These are phyloP conservation scores for Aureobasidium leucospermi DNA, from an alignment of 2,329 filamentous ascomycete genomes.

Conservation along the genomic window DNA sequence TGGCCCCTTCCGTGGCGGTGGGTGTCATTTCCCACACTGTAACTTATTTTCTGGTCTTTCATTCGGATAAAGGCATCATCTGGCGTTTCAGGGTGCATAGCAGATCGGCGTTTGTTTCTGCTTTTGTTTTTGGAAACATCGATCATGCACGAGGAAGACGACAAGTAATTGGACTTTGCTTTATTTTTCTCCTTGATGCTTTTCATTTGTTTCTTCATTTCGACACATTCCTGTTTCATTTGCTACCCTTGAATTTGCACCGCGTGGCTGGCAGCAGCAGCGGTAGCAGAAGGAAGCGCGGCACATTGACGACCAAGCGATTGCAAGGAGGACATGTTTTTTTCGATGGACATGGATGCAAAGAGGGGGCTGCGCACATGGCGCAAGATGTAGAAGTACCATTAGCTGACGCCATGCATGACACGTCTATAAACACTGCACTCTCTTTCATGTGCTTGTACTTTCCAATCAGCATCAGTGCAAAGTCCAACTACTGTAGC, in stretches of 20 bases:
- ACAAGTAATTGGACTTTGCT: conserved; percentile 2
- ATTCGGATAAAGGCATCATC: conserved; percentile 5
- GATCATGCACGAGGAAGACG: background rate
- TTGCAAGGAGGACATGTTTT: background rate
- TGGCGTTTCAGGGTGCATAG: conserved; percentile 12
- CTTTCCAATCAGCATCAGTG: background rate
- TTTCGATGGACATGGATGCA: background rate
- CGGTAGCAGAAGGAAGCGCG: background rate
- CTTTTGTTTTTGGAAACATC: conserved; percentile 12
- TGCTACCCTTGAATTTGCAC: background rate
- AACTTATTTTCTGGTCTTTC: background rate
- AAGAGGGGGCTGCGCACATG: background rate
- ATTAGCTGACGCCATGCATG: conserved; percentile 6
- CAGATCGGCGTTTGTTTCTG: conserved; percentile 7
- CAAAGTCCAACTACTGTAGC: no score
- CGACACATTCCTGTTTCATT: background rate
- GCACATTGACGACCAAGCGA: background rate
- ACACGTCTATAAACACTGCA: conserved; percentile 1
- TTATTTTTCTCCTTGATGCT: background rate
- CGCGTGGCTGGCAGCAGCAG: background rate
- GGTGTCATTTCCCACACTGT: background rate
- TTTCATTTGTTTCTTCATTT: background rate
- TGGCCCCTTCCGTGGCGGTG: background rate
- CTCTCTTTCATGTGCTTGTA: background rate
- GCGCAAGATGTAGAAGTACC: conserved; percentile 6